Evolutionary conservation across 2,329 filamentous ascomycete genomes (phyloP).

Genomic region (Xylaria sp.): DNA sequence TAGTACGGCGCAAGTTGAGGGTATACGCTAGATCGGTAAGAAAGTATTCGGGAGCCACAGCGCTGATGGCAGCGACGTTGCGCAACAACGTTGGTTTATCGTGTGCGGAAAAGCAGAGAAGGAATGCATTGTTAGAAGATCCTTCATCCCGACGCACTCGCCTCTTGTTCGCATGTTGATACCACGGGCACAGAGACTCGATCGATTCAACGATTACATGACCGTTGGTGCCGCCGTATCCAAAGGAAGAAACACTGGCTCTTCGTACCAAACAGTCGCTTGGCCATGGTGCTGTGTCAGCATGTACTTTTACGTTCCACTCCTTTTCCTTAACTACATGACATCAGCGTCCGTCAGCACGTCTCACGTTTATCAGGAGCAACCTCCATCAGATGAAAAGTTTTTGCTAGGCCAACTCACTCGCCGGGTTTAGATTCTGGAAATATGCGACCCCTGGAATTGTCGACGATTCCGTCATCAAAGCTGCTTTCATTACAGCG

Average conservation of each 20-base stretch:
- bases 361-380: background rate
- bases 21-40: slow-evolving; percentile 42
- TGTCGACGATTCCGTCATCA: slow-evolving; percentile 37
- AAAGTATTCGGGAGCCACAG: slow-evolving; percentile 37
- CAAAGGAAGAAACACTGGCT: slow-evolving; percentile 42
- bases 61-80: slow-evolving; percentile 40
- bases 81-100: slow-evolving; percentile 39
- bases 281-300: slow-evolving; percentile 40
- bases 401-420: slow-evolving; percentile 23
- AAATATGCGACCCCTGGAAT: slow-evolving; percentile 39
- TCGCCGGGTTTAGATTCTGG: slow-evolving; percentile 42
- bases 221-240: slow-evolving; percentile 42
- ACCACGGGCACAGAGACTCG: slow-evolving; percentile 40
- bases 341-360: slow-evolving; percentile 15
- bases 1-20: slow-evolving; percentile 35
- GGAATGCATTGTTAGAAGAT: slow-evolving; percentile 25
- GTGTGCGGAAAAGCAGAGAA: slow-evolving; percentile 42
- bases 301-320: slow-evolving; percentile 41
- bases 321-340: slow-evolving; percentile 39
- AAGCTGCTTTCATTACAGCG: slow-evolving; percentile 40
- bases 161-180: slow-evolving; percentile 38
- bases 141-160: slow-evolving; percentile 1
- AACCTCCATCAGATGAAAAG: background rate
- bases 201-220: slow-evolving; percentile 39
- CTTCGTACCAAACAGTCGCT: slow-evolving; percentile 33